These are phyloP conservation scores for Danielozyma ontarioensis DNA, from an alignment of 805 yeast genomes.

Conservation along the genomic window DNA sequence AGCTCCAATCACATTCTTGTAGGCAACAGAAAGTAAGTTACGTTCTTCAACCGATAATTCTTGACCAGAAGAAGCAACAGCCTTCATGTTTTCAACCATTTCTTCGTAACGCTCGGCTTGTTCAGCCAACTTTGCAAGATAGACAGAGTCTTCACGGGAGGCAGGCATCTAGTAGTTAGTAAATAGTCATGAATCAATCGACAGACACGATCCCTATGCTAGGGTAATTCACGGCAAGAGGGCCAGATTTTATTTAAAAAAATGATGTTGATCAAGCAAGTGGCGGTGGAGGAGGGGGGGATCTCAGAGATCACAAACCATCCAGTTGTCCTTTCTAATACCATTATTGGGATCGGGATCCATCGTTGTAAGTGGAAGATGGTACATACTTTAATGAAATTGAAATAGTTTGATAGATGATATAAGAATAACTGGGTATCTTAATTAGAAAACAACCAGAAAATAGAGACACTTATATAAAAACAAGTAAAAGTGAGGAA, in stretches of 20 bases:
- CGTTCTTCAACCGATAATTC: conserved; percentile 97
- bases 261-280: too few species aligned
- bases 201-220: too few species aligned
- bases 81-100: conserved; percentile 98
- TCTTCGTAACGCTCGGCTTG: conserved; percentile 99
- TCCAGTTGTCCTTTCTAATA: too few species aligned
- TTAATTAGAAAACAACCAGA: background rate
- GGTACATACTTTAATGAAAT: background rate
- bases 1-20: conserved; percentile 97
- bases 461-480: background rate
- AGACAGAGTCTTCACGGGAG: conserved; percentile 96
- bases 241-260: too few species aligned
- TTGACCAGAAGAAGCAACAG: conserved; percentile 93
- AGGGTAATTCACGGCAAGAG: too few species aligned
- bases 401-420: background rate
- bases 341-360: too few species aligned
- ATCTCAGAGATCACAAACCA: too few species aligned
- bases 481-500: background rate
- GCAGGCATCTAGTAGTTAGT: conserved; percentile 48
- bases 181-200: too few species aligned
- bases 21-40: conserved; percentile 93
- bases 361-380: too few species aligned
- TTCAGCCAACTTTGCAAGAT: conserved; percentile 96
- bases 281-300: too few species aligned
- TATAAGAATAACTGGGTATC: too few species aligned